These are phyloP conservation scores for Penicillium sumatraense DNA, from an alignment of 2,329 filamentous ascomycete species.

Conservation along the genomic window DNA sequence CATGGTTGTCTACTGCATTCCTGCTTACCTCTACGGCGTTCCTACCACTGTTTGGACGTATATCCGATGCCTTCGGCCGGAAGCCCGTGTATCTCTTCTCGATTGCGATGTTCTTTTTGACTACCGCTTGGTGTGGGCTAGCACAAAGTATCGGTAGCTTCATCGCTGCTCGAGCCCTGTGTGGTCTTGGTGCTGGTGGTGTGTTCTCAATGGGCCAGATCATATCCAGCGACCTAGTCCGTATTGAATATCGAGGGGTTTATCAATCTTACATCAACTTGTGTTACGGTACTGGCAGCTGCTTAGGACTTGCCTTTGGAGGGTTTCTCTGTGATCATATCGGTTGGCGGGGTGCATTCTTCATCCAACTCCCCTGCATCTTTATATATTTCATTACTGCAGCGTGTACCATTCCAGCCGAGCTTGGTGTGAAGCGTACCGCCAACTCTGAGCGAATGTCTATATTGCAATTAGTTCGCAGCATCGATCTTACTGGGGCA, in stretches of 20 bases:
- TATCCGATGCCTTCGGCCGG: slow-evolving; percentile 75
- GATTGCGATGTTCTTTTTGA: slow-evolving; percentile 64
- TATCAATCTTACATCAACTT: slow-evolving; percentile 50
- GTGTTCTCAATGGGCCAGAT: slow-evolving; percentile 70
- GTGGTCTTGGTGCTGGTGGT: slow-evolving; percentile 74
- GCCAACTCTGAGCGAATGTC: slow-evolving; percentile 46
- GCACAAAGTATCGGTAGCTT: slow-evolving; percentile 72
- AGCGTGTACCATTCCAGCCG: slow-evolving; percentile 48
- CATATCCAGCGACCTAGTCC: slow-evolving; percentile 69
- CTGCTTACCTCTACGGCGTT: slow-evolving; percentile 76
- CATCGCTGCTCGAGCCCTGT: slow-evolving; percentile 71
- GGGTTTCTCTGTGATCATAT: slow-evolving; percentile 46
- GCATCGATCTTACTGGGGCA: slow-evolving; percentile 56
- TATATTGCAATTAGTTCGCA: slow-evolving; percentile 49
- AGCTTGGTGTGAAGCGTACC: slow-evolving; percentile 49
- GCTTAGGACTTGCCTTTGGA: slow-evolving; percentile 44
- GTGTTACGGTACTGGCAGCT: slow-evolving; percentile 42
- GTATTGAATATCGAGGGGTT: slow-evolving; percentile 63
- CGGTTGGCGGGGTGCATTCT: slow-evolving; percentile 50
- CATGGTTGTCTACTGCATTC: slow-evolving; percentile 81
- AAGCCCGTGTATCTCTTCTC: slow-evolving; percentile 69
- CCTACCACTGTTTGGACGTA: slow-evolving; percentile 73
- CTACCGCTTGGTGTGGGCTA: slow-evolving; percentile 72
- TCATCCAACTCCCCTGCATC: slow-evolving; percentile 56
- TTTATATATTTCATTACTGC: slow-evolving; percentile 50